phyloP scores from a whole-genome alignment of 1,139 yeast species.

The Blastobotrys serpentis region DNA sequence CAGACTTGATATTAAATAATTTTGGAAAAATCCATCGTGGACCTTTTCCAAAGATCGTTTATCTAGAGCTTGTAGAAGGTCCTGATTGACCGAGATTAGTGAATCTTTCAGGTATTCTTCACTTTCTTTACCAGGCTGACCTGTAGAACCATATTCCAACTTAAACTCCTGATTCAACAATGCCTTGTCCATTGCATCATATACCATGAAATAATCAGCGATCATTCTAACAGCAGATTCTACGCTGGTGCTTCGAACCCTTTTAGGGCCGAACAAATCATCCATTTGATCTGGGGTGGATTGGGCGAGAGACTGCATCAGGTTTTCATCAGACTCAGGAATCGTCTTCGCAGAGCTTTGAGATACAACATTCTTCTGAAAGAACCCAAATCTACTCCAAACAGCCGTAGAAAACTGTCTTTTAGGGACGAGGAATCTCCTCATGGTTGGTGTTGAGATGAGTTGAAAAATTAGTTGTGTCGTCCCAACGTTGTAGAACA shows the following conservation, averaged over 20 bases:
- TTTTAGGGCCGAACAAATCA: constrained; percentile 27
- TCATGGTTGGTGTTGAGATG: not conserved
- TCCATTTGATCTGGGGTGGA: constrained; percentile 21
- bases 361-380: not conserved
- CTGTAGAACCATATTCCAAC: constrained; percentile 14
- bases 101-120: not conserved
- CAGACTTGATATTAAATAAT: not conserved
- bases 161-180: constrained; percentile 25
- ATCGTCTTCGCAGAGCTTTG: not conserved
- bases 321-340: not conserved
- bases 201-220: constrained; percentile 31
- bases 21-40: constrained; percentile 6
- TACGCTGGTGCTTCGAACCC: constrained; percentile 25
- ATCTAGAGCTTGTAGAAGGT: not conserved
- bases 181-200: constrained; percentile 30
- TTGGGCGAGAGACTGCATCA: constrained; percentile 8
- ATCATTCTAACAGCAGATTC: constrained; percentile 34
- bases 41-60: constrained; percentile 6
- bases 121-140: not conserved
- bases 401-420: not conserved
- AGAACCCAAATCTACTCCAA: not conserved
- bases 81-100: not conserved
- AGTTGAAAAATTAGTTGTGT: not conserved
- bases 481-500: too few relatives aligned
- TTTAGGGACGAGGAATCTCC: not conserved